These are phyloP conservation scores for Artemisia tridentata DNA, from an alignment of 129 eudicot species.

Conservation along the genomic window DNA sequence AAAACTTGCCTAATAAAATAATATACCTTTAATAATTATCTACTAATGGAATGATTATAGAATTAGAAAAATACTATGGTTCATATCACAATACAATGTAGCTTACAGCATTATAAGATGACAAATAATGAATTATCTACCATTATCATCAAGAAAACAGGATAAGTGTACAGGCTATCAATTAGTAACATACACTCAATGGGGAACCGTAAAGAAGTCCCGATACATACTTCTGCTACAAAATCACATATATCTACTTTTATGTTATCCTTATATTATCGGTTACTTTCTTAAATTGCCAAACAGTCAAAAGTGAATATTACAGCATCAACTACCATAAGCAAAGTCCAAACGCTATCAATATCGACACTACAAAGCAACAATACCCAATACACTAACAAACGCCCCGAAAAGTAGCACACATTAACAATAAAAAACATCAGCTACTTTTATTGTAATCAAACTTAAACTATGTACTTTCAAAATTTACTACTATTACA, in stretches of 20 bases:
- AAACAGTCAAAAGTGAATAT: not conserved
- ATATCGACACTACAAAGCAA: too few species aligned
- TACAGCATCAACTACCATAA: not conserved
- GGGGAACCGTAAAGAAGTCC: not conserved
- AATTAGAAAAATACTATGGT: too few species aligned
- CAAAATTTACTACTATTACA: not conserved
- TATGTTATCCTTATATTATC: not conserved
- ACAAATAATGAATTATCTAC: not conserved
- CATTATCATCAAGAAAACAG: not conserved
- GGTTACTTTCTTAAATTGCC: not conserved
- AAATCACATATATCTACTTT: not conserved
- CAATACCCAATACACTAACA: not conserved
- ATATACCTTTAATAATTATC: too few species aligned
- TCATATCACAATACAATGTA: not conserved
- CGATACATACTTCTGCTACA: not conserved
- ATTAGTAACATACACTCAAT: not conserved
- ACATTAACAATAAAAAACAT: not conserved
- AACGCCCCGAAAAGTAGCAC: not conserved
- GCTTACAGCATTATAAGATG: not conserved
- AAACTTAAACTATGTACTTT: slow-evolving; percentile 1
- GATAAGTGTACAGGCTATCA: not conserved
- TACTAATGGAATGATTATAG: too few species aligned
- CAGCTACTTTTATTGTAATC: not conserved
- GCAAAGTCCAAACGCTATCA: too few species aligned
- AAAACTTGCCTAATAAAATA: too few species aligned